Percentiles rank a stretch among this genome's conserved stretches.
phyloP scores from a whole-genome alignment of 2,329 filamentous ascomycete genomes.

The Cladosporium sp. region DNA sequence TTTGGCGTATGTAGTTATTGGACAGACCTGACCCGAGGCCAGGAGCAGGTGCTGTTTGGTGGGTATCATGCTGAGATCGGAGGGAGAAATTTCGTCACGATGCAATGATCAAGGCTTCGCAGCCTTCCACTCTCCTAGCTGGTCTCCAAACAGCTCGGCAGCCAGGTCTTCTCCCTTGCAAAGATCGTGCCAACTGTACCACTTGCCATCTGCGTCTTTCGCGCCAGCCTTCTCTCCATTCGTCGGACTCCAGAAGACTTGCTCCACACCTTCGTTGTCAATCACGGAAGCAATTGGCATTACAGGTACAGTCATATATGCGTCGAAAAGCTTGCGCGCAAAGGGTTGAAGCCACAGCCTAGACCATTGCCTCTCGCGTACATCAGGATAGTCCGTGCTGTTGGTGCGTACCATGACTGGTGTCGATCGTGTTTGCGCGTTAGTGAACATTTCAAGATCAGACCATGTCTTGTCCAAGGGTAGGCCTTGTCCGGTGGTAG shows the following conservation, averaged over 20 bases:
- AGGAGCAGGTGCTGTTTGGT: background rate
- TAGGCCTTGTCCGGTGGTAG: background rate
- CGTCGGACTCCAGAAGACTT: slow-evolving; percentile 10
- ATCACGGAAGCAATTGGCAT: slow-evolving; percentile 3
- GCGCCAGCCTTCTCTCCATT: slow-evolving; percentile 11
- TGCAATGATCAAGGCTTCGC: background rate
- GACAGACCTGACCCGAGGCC: background rate
- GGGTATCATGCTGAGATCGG: background rate
- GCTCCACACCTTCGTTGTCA: slow-evolving; percentile 1
- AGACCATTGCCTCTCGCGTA: background rate
- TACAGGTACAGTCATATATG: background rate
- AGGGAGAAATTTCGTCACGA: background rate
- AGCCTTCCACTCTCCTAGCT: slow-evolving; percentile 7
- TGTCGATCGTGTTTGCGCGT: background rate
- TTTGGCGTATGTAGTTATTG: background rate
- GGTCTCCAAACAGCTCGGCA: slow-evolving; percentile 6
- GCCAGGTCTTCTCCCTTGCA: slow-evolving; percentile 9
- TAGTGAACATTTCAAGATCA: slow-evolving; percentile 1
- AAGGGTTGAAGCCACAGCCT: background rate
- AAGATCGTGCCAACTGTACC: slow-evolving; percentile 3
- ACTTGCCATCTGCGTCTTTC: background rate
- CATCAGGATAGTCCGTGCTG: background rate
- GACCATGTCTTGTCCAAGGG: slow-evolving; percentile 1
- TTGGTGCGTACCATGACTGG: background rate
- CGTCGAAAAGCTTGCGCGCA: background rate